Evolutionary conservation across 768 basidiomycete genomes (phyloP).

Genomic region (Trametes maxima): DNA sequence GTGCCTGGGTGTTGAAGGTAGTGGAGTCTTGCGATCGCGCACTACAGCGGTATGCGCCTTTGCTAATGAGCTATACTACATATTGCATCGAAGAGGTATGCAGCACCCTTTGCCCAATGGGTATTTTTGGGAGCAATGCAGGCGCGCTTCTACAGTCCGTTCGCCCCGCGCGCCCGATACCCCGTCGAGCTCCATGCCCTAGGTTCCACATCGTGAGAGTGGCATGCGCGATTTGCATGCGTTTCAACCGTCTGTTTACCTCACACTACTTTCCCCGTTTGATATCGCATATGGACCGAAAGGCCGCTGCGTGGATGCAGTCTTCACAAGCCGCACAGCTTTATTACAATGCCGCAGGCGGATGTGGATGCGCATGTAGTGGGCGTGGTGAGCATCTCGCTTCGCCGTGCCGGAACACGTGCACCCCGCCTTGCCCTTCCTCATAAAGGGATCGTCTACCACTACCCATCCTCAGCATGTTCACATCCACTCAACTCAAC

Average conservation of each 20-base stretch:
- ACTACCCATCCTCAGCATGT: slow-evolving; percentile 23
- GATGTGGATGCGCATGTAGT: slow-evolving; percentile 2
- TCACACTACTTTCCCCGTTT: not conserved
- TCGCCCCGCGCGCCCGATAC: not conserved
- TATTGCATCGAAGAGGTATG: too few relatives aligned
- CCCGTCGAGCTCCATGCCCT: not conserved
- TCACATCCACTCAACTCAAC: slow-evolving; percentile 31
- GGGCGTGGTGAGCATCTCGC: slow-evolving; percentile 1
- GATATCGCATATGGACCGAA: not conserved
- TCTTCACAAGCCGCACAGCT: slow-evolving; percentile 3
- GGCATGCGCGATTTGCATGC: not conserved
- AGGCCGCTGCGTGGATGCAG: slow-evolving; percentile 5
- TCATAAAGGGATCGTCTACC: slow-evolving; percentile 32
- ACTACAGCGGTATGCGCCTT: too few relatives aligned
- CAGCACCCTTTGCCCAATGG: too few relatives aligned
- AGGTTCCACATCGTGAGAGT: not conserved
- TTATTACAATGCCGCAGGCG: not conserved
- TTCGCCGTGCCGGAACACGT: slow-evolving; percentile 9
- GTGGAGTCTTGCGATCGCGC: too few relatives aligned
- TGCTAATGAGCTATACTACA: too few relatives aligned
- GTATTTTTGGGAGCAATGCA: too few relatives aligned
- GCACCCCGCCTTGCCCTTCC: slow-evolving; percentile 34
- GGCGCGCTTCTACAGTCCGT: too few relatives aligned
- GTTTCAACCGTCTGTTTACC: not conserved
- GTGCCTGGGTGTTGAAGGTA: too few relatives aligned